Percentiles rank a stretch among this genome's conserved stretches.
Conservation (phyloP, 371 early-diverging fungal species). For the Syncephalastrum contaminatum region DNA sequence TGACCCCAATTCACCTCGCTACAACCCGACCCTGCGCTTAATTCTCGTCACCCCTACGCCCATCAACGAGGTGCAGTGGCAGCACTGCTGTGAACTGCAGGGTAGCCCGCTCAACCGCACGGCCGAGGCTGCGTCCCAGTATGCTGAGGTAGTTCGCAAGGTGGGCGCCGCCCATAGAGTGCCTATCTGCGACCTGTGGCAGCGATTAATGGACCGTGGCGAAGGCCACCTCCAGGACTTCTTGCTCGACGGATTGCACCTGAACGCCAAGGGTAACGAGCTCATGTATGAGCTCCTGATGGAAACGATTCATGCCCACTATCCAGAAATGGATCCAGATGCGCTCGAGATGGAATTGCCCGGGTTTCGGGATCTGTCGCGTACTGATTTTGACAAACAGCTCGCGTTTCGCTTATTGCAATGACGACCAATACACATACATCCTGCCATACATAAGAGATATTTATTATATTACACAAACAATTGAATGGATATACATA, state of each 20-base stretch:
- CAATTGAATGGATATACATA: too few relatives aligned
- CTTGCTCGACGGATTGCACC: constrained; percentile 69
- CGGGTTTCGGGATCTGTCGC: constrained; percentile 24
- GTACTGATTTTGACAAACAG: constrained; percentile 10
- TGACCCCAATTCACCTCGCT: constrained; percentile 47
- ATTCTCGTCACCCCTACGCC: constrained; percentile 81
- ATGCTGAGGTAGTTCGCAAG: constrained; percentile 57
- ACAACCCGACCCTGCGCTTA: constrained; percentile 57
- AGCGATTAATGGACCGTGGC: constrained; percentile 35
- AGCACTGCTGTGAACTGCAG: constrained; percentile 25
- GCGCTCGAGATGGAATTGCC: constrained; percentile 30
- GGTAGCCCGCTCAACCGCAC: constrained; percentile 50
- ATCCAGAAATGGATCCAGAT: constrained; percentile 43
- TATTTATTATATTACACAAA: too few relatives aligned
- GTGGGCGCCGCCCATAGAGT: constrained; percentile 48
- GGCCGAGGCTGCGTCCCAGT: constrained; percentile 42
- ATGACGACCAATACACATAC: not conserved
- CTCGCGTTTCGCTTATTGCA: constrained; percentile 26
- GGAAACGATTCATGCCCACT: constrained; percentile 26
- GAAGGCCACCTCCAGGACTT: constrained; percentile 29
- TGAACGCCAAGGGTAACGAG: constrained; percentile 56
- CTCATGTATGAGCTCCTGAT: constrained; percentile 37
- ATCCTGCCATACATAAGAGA: not conserved
- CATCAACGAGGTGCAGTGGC: constrained; percentile 61
- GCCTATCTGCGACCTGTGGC: constrained; percentile 62